Evolutionary conservation across 75 land plant genomes (phyloP).

Genomic region (Larix kaempferi): DNA sequence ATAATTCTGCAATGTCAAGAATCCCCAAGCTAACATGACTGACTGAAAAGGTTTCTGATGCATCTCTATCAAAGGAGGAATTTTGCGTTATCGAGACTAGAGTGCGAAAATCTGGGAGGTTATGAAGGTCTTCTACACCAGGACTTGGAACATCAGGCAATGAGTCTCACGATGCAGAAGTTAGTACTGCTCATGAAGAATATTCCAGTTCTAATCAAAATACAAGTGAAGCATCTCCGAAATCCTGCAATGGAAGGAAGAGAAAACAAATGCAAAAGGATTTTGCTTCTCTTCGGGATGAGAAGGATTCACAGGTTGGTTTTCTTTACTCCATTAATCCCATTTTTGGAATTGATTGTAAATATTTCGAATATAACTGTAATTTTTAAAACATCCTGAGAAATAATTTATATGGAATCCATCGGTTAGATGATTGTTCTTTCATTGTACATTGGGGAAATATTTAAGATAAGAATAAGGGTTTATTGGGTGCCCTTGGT

Average conservation of each 20-base stretch:
- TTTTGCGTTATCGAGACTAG: neutral
- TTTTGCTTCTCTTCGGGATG: slow-evolving; percentile 6
- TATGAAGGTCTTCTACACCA: slow-evolving; percentile 12
- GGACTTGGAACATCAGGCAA: slow-evolving; percentile 5
- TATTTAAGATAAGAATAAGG: no score
- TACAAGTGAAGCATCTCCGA: slow-evolving; percentile 21
- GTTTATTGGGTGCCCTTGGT: no score
- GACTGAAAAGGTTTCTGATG: slow-evolving; percentile 13
- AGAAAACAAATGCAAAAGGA: slow-evolving; percentile 45
- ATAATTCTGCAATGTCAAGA: slow-evolving; percentile 28
- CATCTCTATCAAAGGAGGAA: slow-evolving; percentile 6
- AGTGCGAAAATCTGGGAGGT: slow-evolving; percentile 13
- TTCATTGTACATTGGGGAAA: no score
- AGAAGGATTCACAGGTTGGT: slow-evolving; percentile 28
- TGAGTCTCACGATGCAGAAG: slow-evolving; percentile 48
- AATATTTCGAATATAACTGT: no score
- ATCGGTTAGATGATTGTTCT: no score
- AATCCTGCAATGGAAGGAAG: slow-evolving; percentile 38
- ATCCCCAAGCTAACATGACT: slow-evolving; percentile 28
- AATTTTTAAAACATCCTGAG: no score
- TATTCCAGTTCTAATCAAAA: slow-evolving; percentile 49
- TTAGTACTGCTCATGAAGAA: slow-evolving; percentile 47
- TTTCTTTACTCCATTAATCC: neutral
- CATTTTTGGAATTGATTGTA: no score
- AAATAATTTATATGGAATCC: no score